These are phyloP conservation scores for Cryptococcus amylolentus DNA, from an alignment of 1,284 basidiomycete genomes.

Conservation along the genomic window DNA sequence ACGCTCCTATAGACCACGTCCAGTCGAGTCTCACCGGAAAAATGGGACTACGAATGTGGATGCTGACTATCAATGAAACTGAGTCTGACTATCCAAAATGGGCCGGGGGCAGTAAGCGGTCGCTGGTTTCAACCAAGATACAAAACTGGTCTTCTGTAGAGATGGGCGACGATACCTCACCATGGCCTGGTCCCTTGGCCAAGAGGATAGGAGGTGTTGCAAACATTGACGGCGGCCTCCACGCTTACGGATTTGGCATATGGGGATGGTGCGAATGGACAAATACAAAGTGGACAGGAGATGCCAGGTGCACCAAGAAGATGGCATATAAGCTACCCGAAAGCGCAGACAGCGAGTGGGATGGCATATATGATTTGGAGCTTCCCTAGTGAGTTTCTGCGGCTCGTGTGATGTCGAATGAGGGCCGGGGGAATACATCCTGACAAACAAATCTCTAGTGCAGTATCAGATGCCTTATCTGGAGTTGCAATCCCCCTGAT, in stretches of 20 bases:
- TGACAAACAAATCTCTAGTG: not conserved
- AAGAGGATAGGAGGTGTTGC: not conserved
- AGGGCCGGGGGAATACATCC: not conserved
- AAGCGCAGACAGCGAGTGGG: constrained; percentile 2
- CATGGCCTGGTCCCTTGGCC: not conserved
- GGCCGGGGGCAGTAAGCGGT: not conserved
- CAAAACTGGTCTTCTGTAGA: not conserved
- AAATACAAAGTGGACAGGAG: constrained; percentile 7
- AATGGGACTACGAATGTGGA: constrained; percentile 10
- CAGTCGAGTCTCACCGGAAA: constrained; percentile 13
- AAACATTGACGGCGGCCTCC: constrained; percentile 1
- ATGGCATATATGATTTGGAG: constrained; percentile 5
- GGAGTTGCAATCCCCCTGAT: constrained; percentile 6
- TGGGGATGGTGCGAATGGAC: constrained; percentile 22
- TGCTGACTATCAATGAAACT: constrained; percentile 13
- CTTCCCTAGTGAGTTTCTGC: constrained; percentile 10
- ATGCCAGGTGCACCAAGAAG: constrained; percentile 15
- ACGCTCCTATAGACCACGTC: constrained; percentile 13
- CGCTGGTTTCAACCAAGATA: too few species aligned
- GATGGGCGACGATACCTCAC: not conserved
- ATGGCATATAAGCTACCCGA: constrained; percentile 11
- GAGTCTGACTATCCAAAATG: not conserved
- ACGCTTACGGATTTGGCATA: constrained; percentile 17
- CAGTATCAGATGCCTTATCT: constrained; percentile 8
- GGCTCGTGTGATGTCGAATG: not conserved